Percentiles rank a stretch among this genome's conserved stretches.
Conservation (phyloP, 2,329 filamentous ascomycete genomes). For the Clarireedia sp. region DNA sequence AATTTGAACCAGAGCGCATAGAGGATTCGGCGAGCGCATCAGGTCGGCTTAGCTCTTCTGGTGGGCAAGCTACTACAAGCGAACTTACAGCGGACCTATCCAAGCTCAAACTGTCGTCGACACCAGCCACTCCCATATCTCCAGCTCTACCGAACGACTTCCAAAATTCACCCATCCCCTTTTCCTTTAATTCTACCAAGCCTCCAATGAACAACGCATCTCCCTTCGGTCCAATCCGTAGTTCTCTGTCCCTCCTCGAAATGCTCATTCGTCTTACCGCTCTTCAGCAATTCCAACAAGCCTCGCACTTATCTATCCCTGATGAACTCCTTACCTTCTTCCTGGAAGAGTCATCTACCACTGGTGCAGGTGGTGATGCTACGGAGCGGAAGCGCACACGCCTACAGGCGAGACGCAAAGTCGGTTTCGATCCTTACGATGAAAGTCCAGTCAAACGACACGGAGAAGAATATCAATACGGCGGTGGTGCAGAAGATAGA, state of each 20-base stretch:
- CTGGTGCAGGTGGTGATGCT: constrained; percentile 55
- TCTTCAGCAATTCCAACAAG: constrained; percentile 67
- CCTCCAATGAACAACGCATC: background rate
- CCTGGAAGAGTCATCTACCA: constrained; percentile 58
- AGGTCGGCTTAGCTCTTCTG: constrained; percentile 17
- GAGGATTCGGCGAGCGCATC: constrained; percentile 22
- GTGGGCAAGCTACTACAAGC: constrained; percentile 7
- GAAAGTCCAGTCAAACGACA: constrained; percentile 56
- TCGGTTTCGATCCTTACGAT: constrained; percentile 66
- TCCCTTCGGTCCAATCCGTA: constrained; percentile 47
- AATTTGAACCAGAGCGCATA: constrained; percentile 25
- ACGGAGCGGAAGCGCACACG: constrained; percentile 52
- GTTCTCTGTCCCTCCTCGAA: constrained; percentile 63
- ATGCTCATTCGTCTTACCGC: constrained; percentile 64
- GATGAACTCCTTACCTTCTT: constrained; percentile 71
- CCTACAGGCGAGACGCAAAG: constrained; percentile 49
- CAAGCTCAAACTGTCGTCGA: constrained; percentile 21
- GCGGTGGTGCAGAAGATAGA: constrained; percentile 19
- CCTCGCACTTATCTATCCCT: constrained; percentile 61
- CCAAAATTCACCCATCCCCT: constrained; percentile 2
- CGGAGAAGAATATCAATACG: constrained; percentile 57
- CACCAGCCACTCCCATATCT: constrained; percentile 13
- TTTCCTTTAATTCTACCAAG: background rate
- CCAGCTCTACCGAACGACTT: constrained; percentile 8
- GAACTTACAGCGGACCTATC: constrained; percentile 16